Base-by-base conservation (phyloP, 1,284 basidiomycete genomes). In the Austropuccinia psidii region DNA sequence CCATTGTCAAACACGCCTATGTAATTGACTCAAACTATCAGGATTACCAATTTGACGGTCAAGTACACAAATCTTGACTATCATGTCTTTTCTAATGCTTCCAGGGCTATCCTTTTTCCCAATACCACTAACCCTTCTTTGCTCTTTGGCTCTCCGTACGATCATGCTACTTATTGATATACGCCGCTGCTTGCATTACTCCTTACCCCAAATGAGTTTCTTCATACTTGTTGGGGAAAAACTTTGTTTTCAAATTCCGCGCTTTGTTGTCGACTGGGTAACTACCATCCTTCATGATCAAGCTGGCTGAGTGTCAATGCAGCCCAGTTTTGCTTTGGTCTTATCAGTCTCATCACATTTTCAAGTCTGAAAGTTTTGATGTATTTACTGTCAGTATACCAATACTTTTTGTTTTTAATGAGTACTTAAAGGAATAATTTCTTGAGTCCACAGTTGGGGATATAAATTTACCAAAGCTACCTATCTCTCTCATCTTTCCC, bases 1-100 rank as follows among this genome's bases (percentile, higher is more conserved):
- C n/a, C n/a, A n/a, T n/a, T n/a, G n/a, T n/a, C n/a, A n/a, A n/a
- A n/a, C n/a, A n/a, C n/a, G n/a, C n/a, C 13, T 85, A 95, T 55
- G 88, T 95, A 73, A 78, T 88, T 5, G 94, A 92, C 81, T 91
- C 90, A 79, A 88, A 89, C 82, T 92, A 90, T 86, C 91, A 93
- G 76, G 93, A 95, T n/a, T 78, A 85, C 85, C 2, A 86, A 83
- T 76, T 89, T 89, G 1, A 80, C 87, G 24, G 86, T 98, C 41
- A 93, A 93, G 80, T 98, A 98, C 81, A 98, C 95, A n/a, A 96
- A 98, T 81, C 85, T 98, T 74, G 95, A 98, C 83, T 98, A 97
- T 81, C 85, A 88, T 52, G 95, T 98, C 76, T 96, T 97, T 83
- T 90, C 87, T 73, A 94, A 98, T 80, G 96, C 93, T 4, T 87